These are phyloP conservation scores for Collybia sp. DNA, from an alignment of 768 basidiomycete species.

Conservation along the genomic window DNA sequence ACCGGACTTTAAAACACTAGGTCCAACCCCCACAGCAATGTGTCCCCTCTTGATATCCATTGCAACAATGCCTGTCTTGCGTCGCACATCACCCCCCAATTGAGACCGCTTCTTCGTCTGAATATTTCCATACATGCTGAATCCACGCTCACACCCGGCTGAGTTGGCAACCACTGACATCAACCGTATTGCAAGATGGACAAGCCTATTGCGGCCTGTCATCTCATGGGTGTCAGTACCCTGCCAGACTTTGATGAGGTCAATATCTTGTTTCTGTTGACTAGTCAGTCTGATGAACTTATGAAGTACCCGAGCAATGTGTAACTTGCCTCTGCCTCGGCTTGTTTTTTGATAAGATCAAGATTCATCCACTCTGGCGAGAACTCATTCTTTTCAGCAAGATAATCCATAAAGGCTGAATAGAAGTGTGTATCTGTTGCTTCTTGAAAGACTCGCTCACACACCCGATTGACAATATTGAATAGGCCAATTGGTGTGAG, in stretches of 20 bases:
- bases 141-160: conserved; percentile 14
- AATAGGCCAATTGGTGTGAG: not conserved
- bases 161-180: conserved; percentile 15
- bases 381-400: not conserved
- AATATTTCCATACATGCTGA: conserved; percentile 16
- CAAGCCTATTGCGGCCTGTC: conserved; percentile 2
- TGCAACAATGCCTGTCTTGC: conserved; percentile 6
- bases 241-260: conserved; percentile 6
- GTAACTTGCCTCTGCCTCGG: not conserved
- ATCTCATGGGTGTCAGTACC: not conserved
- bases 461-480: not conserved
- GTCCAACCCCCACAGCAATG: too few relatives aligned
- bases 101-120: conserved; percentile 16
- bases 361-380: not conserved
- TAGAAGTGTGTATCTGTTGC: not conserved
- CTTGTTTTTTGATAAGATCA: not conserved
- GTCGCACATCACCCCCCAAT: conserved; percentile 7
- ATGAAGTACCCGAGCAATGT: not conserved
- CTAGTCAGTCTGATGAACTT: too few relatives aligned
- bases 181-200: conserved; percentile 7
- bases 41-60: conserved; percentile 4
- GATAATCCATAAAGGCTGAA: not conserved
- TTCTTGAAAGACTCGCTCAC: not conserved
- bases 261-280: too few relatives aligned
- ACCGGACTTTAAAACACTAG: too few relatives aligned